phyloP scores from a whole-genome alignment of 768 basidiomycete genomes.

The Termitomyces sp. region DNA sequence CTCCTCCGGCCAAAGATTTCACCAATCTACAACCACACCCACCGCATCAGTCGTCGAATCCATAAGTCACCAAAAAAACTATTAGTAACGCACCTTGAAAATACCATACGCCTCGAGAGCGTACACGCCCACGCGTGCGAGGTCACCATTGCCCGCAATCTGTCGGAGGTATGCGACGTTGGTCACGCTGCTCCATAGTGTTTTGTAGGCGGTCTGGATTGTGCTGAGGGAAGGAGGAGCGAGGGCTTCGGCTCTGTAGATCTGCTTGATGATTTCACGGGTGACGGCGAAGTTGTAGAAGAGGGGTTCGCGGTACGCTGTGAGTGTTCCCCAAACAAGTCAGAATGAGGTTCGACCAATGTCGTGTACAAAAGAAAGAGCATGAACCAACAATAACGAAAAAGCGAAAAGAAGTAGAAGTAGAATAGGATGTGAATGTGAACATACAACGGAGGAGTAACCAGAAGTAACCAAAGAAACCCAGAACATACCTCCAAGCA shows the following conservation, averaged over 20 bases:
- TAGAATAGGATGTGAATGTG: constrained; percentile 4
- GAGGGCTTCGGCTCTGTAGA: constrained; percentile 71
- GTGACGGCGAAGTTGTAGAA: constrained; percentile 77
- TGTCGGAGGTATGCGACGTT: constrained; percentile 62
- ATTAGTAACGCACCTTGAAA: constrained; percentile 58
- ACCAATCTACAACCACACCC: constrained; percentile 55
- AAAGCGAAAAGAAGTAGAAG: no score
- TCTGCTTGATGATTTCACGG: constrained; percentile 72
- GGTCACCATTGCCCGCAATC: constrained; percentile 60
- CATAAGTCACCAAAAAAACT: neutral
- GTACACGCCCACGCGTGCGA: constrained; percentile 67
- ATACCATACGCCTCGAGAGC: constrained; percentile 87
- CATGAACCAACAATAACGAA: no score
- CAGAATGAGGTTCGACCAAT: neutral
- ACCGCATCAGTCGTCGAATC: neutral
- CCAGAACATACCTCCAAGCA: constrained; percentile 46
- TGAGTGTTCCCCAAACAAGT: neutral
- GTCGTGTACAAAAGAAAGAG: neutral
- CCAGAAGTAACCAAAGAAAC: neutral
- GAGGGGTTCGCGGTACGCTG: constrained; percentile 74
- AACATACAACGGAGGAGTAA: constrained; percentile 1
- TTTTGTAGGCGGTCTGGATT: constrained; percentile 58
- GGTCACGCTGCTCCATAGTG: constrained; percentile 61
- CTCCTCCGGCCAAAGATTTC: constrained; percentile 84
- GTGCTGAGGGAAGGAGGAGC: constrained; percentile 63